Evolutionary conservation across 192 early-diverging fungal genomes (phyloP).

Genomic region (Backusella tuberculispora): DNA sequence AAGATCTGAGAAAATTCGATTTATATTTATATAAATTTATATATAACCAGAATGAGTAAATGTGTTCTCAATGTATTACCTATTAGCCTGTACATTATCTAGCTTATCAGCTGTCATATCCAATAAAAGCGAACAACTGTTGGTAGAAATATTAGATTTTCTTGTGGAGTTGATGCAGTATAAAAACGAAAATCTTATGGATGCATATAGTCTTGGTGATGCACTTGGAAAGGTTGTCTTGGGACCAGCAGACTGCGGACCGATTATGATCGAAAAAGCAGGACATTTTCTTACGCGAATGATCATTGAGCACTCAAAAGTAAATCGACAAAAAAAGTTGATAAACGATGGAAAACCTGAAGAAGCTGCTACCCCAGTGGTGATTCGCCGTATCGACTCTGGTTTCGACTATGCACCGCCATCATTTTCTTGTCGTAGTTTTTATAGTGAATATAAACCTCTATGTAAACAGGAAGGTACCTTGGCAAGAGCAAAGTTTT

Average conservation of each 20-base stretch:
- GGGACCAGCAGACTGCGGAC: conserved; percentile 34
- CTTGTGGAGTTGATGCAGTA: conserved; percentile 38
- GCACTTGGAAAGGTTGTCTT: conserved; percentile 38
- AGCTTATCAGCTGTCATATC: conserved; percentile 23
- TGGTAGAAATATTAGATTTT: conserved; percentile 41
- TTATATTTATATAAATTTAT: neutral
- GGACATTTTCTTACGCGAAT: conserved; percentile 36
- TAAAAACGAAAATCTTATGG: conserved; percentile 32
- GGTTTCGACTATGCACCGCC: conserved; percentile 10
- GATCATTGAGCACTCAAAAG: conserved; percentile 38
- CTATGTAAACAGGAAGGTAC: conserved; percentile 17
- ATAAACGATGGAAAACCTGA: neutral
- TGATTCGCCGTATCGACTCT: conserved; percentile 11
- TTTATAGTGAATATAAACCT: conserved; percentile 16
- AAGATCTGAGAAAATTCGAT: neutral
- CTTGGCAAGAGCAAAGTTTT: conserved; percentile 27
- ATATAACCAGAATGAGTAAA: neutral
- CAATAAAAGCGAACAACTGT: conserved; percentile 18
- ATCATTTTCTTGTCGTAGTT: neutral
- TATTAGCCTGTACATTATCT: conserved; percentile 36
- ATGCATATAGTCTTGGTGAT: conserved; percentile 35
- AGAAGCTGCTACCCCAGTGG: neutral
- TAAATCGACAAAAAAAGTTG: neutral
- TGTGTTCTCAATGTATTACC: neutral
- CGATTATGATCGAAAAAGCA: conserved; percentile 34